Evolutionary conservation across 495 filamentous ascomycete genomes (phyloP).

Genomic region (Aspergillus affinis): DNA sequence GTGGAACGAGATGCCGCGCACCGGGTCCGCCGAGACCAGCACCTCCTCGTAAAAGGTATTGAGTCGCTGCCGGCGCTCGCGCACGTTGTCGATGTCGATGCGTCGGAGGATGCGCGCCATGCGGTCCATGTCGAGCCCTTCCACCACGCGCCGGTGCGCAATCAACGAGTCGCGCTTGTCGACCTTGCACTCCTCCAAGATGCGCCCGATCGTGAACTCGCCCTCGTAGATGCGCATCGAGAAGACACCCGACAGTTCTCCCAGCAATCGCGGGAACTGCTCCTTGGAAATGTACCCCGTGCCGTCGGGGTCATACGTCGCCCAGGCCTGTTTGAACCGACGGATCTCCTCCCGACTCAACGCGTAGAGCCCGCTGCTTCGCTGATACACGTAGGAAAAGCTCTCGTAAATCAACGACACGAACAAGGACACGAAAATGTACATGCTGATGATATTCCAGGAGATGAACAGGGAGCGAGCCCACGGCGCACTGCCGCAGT

Average conservation of each 20-base stretch:
- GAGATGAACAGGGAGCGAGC: constrained; percentile 84
- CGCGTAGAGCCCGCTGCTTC: constrained; percentile 73
- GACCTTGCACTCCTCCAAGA: constrained; percentile 77
- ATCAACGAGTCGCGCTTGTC: constrained; percentile 46
- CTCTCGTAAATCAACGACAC: constrained; percentile 99
- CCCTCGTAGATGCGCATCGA: constrained; percentile 96
- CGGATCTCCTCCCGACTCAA: constrained; percentile 90
- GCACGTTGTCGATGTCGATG: constrained; percentile 75
- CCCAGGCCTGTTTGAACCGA: constrained; percentile 98
- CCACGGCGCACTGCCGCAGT: constrained; percentile 89
- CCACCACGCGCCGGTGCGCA: constrained; percentile 51
- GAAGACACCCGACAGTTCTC: constrained; percentile 90
- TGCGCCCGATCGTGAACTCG: constrained; percentile 77
- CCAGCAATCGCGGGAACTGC: constrained; percentile 82
- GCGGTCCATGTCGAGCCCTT: constrained; percentile 74
- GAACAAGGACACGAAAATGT: constrained; percentile 98
- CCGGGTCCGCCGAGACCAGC: constrained; percentile 85
- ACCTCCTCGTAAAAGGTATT: constrained; percentile 96
- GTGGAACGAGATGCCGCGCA: constrained; percentile 88
- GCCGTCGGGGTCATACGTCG: constrained; percentile 86
- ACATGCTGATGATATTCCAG: constrained; percentile 99
- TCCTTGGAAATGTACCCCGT: constrained; percentile 92
- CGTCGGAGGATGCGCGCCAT: constrained; percentile 70
- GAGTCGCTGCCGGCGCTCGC: constrained; percentile 69
- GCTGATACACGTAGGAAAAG: constrained; percentile 98